phyloP scores from a whole-genome alignment of 2,329 filamentous ascomycete species.

The Hymenoscyphus linearis region DNA sequence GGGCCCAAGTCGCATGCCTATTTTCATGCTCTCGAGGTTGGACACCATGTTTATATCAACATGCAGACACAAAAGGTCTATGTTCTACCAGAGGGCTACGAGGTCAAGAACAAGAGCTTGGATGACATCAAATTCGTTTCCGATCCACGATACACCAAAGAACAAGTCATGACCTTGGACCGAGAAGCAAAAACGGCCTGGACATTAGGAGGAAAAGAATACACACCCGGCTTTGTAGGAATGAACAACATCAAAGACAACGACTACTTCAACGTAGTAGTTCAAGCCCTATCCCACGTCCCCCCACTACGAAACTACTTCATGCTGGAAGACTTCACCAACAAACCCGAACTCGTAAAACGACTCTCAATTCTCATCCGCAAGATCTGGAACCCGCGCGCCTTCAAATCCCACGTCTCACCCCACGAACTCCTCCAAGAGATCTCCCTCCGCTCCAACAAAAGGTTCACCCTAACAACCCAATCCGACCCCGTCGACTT shows the following conservation, averaged over 20 bases:
- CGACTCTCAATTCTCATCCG: conserved; percentile 84
- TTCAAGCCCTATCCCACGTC: conserved; percentile 88
- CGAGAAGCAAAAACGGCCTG: conserved; percentile 57
- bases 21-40: conserved; percentile 91
- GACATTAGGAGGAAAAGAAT: conserved; percentile 78
- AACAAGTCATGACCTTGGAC: conserved; percentile 77
- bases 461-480: conserved; percentile 82
- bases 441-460: conserved; percentile 81
- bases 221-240: conserved; percentile 90
- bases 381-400: conserved; percentile 96
- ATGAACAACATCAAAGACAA: conserved; percentile 99
- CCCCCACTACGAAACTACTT: conserved; percentile 85
- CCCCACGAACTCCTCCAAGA: conserved; percentile 96
- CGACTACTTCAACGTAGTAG: conserved; percentile 94
- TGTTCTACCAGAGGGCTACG: conserved; percentile 92
- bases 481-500: conserved; percentile 97
- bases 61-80: conserved; percentile 90
- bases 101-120: conserved; percentile 88
- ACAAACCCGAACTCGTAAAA: conserved; percentile 74
- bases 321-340: conserved; percentile 75
- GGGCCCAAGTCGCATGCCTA: conserved; percentile 95
- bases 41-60: conserved; percentile 97
- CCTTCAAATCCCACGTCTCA: conserved; percentile 94
- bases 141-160: conserved; percentile 77
- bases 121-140: conserved; percentile 99